Evolutionary conservation across 352 stramenopile genomes (phyloP), one percentile per base, ranked within the genome.

Genomic region (Globisporangium heterothallicum): DNA sequence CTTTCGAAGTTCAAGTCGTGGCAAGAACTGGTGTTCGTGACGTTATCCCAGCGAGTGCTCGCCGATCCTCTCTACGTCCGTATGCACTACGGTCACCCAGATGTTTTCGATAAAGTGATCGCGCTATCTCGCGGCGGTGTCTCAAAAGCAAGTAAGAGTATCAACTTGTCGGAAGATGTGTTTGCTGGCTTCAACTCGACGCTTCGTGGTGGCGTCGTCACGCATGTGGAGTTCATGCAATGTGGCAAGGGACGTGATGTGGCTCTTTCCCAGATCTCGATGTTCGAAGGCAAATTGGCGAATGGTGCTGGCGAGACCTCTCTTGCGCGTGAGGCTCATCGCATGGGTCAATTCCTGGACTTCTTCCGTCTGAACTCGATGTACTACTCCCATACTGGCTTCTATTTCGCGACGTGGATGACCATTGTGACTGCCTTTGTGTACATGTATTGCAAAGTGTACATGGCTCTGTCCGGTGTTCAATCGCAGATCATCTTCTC

Each of bases 401-500:
- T 90, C 48, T 90, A 88, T 59, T 88, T 86, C 42, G 77, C 76
- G 13, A 90, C 79, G 32, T 88, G 77, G 77, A 85, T 90, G 74
- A 86, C 75, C 4, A 87, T 90, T 54, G 76, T 90, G 22, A 88
- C 77, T n/a, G 76, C 77, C 5, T 90, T 82, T 46, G 75, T 90
- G 42, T 90, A 88, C 67, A 90, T 90, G 74, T 90, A 88, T 62
- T 70, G 70, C 56, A 90, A 90, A 60, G 74, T 90, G 43, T 90
- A 90, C 61, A 57, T 88, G 25, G 77, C 74, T 14, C 49, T 90
- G 18, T 61, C 73, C 10, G 79, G 79, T 58, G 74, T 86, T 5
- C 78, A 89, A 55, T 51, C 71, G 34, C 64, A 87, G 19, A 82
- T 89, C 54, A 67, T 89, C 18, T 78, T 71, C 46, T 49, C 53